phyloP scores from a whole-genome alignment of 768 basidiomycete genomes.

The Boletus sp. region DNA sequence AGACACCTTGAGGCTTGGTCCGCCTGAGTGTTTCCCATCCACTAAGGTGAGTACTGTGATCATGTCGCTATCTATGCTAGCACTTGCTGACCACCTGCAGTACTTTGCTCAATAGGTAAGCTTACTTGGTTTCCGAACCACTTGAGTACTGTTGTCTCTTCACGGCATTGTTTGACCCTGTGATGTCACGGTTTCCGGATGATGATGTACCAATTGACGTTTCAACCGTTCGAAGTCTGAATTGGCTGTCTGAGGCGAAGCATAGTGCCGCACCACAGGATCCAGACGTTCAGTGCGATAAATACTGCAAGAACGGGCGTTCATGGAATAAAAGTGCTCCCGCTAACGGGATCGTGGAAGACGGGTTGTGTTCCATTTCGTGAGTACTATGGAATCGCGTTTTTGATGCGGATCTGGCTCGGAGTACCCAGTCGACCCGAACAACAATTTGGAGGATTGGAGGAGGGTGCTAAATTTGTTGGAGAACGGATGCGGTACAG shows the following conservation, averaged over 20 bases:
- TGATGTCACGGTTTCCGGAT: no score
- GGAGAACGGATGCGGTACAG: background rate
- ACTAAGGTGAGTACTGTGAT: no score
- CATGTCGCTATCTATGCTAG: no score
- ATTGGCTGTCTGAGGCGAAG: conserved; percentile 20
- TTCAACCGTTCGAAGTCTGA: no score
- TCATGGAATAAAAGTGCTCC: background rate
- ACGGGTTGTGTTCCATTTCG: background rate
- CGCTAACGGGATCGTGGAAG: background rate
- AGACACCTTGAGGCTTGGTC: no score
- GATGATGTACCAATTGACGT: no score
- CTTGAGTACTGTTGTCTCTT: no score
- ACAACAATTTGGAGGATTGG: background rate
- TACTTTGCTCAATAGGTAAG: no score
- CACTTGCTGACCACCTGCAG: no score
- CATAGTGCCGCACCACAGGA: conserved; percentile 3
- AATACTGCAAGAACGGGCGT: background rate
- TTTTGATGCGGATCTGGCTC: conserved; percentile 10
- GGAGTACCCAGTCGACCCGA: background rate
- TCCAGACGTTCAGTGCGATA: background rate
- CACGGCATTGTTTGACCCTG: no score
- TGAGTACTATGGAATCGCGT: background rate
- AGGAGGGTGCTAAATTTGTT: background rate
- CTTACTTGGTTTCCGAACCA: no score
- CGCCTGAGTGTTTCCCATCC: no score